Conservation (phyloP, 495 filamentous ascomycete genomes). For the Talaromyces ruber region DNA sequence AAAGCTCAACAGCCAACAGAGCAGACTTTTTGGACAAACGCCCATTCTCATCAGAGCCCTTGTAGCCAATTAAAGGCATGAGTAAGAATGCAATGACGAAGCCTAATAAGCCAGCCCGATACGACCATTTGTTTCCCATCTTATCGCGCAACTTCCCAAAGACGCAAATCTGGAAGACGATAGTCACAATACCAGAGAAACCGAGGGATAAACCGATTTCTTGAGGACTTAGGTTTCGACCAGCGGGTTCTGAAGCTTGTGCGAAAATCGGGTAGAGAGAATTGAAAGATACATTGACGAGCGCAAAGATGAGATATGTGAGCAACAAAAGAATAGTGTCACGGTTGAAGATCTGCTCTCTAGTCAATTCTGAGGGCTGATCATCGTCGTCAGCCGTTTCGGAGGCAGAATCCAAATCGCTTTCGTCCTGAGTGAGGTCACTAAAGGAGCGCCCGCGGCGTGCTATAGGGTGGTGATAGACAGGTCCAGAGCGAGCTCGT, state of each 20-base stretch:
- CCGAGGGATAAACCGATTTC: constrained; percentile 83
- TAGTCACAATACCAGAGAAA: constrained; percentile 74
- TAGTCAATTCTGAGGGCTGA: constrained; percentile 27
- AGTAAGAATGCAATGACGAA: constrained; percentile 76
- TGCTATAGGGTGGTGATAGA: constrained; percentile 8
- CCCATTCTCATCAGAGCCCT: constrained; percentile 38
- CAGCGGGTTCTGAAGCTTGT: constrained; percentile 61
- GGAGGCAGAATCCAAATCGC: constrained; percentile 33
- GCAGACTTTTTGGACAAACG: constrained; percentile 44
- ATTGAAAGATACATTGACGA: constrained; percentile 84
- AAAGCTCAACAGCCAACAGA: constrained; percentile 64
- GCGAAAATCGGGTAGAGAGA: constrained; percentile 89
- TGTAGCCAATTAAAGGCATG: constrained; percentile 86
- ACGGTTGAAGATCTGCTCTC: constrained; percentile 55
- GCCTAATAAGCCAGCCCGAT: constrained; percentile 68
- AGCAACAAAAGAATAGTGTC: constrained; percentile 72
- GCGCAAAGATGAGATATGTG: constrained; percentile 81
- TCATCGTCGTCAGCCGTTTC: constrained; percentile 28
- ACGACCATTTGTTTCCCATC: constrained; percentile 78
- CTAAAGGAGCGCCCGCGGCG: constrained; percentile 9
- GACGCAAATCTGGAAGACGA: constrained; percentile 78
- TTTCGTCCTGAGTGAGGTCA: constrained; percentile 26
- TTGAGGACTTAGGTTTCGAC: constrained; percentile 63
- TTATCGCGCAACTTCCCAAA: constrained; percentile 73
- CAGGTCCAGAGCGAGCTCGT: constrained; percentile 16